A percentile compares a stretch with the other conserved stretches of the same genome.
These are phyloP conservation scores for Trichoderma erinaceum DNA, from an alignment of 495 filamentous ascomycete species.

Conservation along the genomic window DNA sequence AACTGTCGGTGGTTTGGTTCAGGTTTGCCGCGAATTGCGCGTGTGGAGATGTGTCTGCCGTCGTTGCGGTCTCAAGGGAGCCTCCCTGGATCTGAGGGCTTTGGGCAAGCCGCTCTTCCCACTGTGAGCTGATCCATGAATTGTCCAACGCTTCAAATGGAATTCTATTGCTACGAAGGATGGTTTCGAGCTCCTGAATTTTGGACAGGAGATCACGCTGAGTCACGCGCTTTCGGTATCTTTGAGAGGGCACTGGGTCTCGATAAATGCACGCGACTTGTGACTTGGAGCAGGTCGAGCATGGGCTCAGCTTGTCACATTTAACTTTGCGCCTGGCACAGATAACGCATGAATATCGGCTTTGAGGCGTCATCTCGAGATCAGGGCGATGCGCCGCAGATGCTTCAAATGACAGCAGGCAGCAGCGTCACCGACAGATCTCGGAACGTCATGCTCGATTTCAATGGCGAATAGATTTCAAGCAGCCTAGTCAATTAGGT, in stretches of 20 bases:
- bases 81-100: neutral
- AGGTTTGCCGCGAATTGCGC: neutral
- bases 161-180: slow-evolving; percentile 11
- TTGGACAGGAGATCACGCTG: slow-evolving; percentile 19
- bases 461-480: neutral
- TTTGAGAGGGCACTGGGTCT: slow-evolving; percentile 30
- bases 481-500: neutral
- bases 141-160: slow-evolving; percentile 14
- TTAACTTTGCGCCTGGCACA: slow-evolving; percentile 27
- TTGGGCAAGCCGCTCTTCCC: slow-evolving; percentile 15
- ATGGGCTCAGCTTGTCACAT: slow-evolving; percentile 34
- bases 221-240: slow-evolving; percentile 30
- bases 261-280: slow-evolving; percentile 32
- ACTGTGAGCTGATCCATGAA: slow-evolving; percentile 15
- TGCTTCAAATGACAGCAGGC: neutral
- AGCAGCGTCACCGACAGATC: neutral
- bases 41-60: neutral
- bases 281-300: slow-evolving; percentile 34
- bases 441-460: neutral
- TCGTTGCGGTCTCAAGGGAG: neutral
- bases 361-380: neutral
- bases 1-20: neutral
- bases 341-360: slow-evolving; percentile 18
- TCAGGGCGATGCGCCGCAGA: neutral
- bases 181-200: slow-evolving; percentile 14